Base-by-base conservation (phyloP, 2,329 filamentous ascomycete species). In the Microascus cirrosus region DNA sequence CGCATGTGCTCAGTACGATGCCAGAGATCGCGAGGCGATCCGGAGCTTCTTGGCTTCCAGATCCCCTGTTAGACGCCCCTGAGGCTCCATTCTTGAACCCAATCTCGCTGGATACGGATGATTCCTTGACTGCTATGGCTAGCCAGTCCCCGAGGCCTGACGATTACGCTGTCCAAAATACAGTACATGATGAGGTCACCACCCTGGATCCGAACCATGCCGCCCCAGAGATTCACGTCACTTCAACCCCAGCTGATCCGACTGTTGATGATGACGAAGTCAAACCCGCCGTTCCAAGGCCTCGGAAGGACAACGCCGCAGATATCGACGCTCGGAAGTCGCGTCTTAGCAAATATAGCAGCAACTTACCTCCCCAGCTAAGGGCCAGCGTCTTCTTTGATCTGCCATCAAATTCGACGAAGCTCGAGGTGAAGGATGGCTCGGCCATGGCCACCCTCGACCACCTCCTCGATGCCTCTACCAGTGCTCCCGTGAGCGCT, bases 301-400 rank as follows among this genome's bases (percentile, higher is more conserved):
- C 48, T 24, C 57, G 25, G 28, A 59, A 55, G 51, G n/a, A 48
- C 25, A n/a, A 10, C 22, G 25, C 18, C 20, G 61, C 64, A 2
- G 67, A 69, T 25, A 54, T 63, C 1, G 69, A 72, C 24, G 74
- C 71, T 51, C 72, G 73, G 55, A 71, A 70, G 60, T 72, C 74
- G 1, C 71, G 67, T 20, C 59, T 71, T 58, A 67, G 59, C 68
- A 60, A 69, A 70, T 69, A 96, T 15, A 59, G 71, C 59, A 67
- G 59, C 68, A 60, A 69, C 70, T 69, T 96, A 15, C 91, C 93
- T 2, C 83, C 93, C 0, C 90, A 95, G 64, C 78, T 97, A 39
- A 84, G 93, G 60, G 94, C 94, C n/a, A 95, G 86, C 65, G 84
- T 88, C 32, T 97, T 90, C 72, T 97, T 97, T 66, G 92, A 97